A percentile compares a stretch with the other conserved stretches of the same genome.
Evolutionary conservation across 345 rosid species (phyloP).

Genomic region (Ceriops tagal): DNA sequence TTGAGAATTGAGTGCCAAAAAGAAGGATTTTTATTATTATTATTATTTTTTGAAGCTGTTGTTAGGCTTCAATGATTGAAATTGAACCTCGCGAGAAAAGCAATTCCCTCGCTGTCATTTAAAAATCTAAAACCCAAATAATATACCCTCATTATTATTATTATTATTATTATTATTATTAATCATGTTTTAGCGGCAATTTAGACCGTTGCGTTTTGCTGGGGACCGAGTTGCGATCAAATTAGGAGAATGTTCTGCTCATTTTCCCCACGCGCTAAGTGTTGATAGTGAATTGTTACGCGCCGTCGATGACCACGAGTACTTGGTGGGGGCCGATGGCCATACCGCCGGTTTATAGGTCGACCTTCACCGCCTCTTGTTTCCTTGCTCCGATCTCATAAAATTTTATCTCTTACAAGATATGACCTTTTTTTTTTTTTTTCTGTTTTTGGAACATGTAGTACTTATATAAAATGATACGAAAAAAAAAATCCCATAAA

Average conservation of each 20-base stretch:
- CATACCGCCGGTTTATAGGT: not conserved
- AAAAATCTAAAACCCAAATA: slow-evolving; percentile 8
- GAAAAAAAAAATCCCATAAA: no score
- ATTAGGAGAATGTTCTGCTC: not conserved
- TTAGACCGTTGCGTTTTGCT: no score
- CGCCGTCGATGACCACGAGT: not conserved
- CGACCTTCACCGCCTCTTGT: not conserved
- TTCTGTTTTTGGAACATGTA: no score
- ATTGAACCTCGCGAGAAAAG: no score
- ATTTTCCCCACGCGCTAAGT: not conserved
- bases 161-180: not conserved
- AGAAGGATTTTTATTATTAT: not conserved
- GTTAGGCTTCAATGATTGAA: slow-evolving; percentile 10
- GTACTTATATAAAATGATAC: no score
- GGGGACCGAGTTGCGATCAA: not conserved
- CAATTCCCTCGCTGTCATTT: slow-evolving; percentile 28
- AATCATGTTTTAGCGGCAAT: not conserved
- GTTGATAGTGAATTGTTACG: not conserved
- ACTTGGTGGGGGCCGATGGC: not conserved
- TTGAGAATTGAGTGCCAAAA: not conserved
- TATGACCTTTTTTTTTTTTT: not conserved
- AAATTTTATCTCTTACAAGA: not conserved
- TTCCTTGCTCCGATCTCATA: not conserved
- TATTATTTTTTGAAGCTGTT: not conserved
- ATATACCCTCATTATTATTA: not conserved